Evolutionary conservation across 257 asterid genomes (phyloP).

Genomic region (Thymus mandschuricus): DNA sequence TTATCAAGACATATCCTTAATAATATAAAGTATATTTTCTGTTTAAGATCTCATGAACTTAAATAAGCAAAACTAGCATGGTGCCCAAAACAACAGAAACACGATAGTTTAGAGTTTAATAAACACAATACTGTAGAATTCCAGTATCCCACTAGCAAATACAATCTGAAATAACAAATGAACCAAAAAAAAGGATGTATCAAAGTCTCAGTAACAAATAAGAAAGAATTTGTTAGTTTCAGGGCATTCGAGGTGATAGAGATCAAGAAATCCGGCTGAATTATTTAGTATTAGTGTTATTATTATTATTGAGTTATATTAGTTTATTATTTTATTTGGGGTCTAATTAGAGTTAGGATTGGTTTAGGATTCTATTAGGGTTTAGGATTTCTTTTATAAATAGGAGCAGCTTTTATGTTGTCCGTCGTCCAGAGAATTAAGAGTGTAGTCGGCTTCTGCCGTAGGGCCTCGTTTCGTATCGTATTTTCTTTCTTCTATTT

Average conservation of each 20-base stretch:
- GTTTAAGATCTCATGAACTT: slow-evolving; percentile 1
- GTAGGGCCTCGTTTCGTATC: too few species aligned
- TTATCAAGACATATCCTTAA: slow-evolving; percentile 8
- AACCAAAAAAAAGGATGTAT: background rate
- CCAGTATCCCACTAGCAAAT: slow-evolving; percentile 1
- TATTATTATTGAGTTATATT: too few species aligned
- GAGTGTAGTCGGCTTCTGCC: too few species aligned
- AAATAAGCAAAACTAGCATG: slow-evolving; percentile 2
- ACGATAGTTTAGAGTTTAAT: slow-evolving; percentile 11
- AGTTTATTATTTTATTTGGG: too few species aligned
- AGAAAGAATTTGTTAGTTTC: slow-evolving; percentile 2
- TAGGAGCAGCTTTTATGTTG: too few species aligned
- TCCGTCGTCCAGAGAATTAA: too few species aligned
- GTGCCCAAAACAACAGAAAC: slow-evolving; percentile 18
- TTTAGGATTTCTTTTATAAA: too few species aligned
- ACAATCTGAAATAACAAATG: background rate
- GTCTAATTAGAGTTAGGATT: too few species aligned
- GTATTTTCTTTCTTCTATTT: too few species aligned
- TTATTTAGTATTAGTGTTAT: too few species aligned
- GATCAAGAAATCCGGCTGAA: too few species aligned
- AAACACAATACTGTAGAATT: background rate
- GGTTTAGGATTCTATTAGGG: too few species aligned
- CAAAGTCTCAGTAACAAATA: slow-evolving; percentile 6
- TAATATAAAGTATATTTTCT: slow-evolving; percentile 10
- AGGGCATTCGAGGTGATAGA: background rate